Base-by-base conservation (phyloP, 257 asterid species). In the Voacanga thouarsii region DNA sequence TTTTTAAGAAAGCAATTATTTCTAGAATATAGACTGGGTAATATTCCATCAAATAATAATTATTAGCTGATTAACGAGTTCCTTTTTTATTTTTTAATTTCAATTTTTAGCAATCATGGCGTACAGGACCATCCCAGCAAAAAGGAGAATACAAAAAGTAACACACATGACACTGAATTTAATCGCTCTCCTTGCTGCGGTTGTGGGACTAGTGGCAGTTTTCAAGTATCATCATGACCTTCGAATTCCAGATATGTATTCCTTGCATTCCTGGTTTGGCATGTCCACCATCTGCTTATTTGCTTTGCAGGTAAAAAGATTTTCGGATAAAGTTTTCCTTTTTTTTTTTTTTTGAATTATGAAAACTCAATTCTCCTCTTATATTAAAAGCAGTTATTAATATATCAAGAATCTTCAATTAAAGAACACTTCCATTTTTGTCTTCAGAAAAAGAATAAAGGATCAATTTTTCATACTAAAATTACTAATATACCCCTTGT, bases 211-310 rank as follows among this genome's bases (percentile, higher is more conserved):
- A 11, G 77, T 74, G n/a, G 93, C 90, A 37, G 92, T 91, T 47
- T 89, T 89, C 88, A 87, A 87, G 78, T 89, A 47, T 72, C 94
- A 91, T 33, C 44, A 76, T 6, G 88, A 87, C 19, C 4, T n/a
- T 14, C 19, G 74, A 56, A 80, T 88, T 73, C 70, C 83, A 10
- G 14, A 89, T 60, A 12, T 92, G 84, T 92, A 87, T 45, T 66
- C 93, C 47, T 77, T 88, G 75, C 97, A 92, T 79, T 92, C 97
- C 47, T 92, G 95, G 97, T 57, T 91, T 66, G 97, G 97, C 60
- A 78, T 91, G 60, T 68, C 90, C 24, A 89, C 97, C 75, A 82
- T 88, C 79, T 80, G 69, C 87, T 83, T 91, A 45, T 88, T 85
- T 67, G 86, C 47, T 79, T 50, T 86, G 12, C 95, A 91, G 91